Conservation (phyloP, 345 rosid genomes). For the Salix koriyanagi region DNA sequence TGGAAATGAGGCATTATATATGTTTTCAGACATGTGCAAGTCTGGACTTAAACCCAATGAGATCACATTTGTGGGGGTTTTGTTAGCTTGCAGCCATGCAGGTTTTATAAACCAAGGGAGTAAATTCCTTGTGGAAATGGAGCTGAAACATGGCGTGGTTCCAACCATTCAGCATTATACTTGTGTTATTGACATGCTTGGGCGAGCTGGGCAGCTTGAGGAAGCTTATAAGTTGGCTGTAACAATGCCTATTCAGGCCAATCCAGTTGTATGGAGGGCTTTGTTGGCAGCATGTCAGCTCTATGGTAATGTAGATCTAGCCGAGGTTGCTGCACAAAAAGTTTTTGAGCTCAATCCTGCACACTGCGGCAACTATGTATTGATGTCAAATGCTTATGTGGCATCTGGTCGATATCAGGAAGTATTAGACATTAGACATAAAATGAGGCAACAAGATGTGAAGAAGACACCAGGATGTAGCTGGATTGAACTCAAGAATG, state of each 20-base stretch:
- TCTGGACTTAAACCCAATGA: constrained; percentile 43
- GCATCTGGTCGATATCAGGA: constrained; percentile 37
- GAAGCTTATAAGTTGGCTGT: constrained; percentile 55
- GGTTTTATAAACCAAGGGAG: constrained; percentile 50
- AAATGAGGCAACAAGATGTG: constrained; percentile 42
- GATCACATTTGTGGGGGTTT: constrained; percentile 52
- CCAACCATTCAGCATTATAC: constrained; percentile 62
- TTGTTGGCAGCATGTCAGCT: constrained; percentile 47
- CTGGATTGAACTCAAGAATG: constrained; percentile 40
- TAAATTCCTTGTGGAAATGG: constrained; percentile 39
- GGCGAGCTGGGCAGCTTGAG: constrained; percentile 53
- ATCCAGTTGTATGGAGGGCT: constrained; percentile 57
- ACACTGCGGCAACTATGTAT: constrained; percentile 43
- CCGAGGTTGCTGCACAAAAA: constrained; percentile 29
- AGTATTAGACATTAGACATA: constrained; percentile 40
- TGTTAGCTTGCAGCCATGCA: constrained; percentile 63
- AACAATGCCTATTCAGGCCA: constrained; percentile 38
- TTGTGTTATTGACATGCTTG: constrained; percentile 70
- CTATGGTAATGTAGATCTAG: constrained; percentile 39
- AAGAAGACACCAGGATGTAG: constrained; percentile 49
- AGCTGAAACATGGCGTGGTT: constrained; percentile 32
- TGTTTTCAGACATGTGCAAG: constrained; percentile 45
- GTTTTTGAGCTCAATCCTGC: constrained; percentile 43
- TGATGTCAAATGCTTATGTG: constrained; percentile 45
- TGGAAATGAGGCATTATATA: constrained; percentile 44